Percentiles rank a stretch among this genome's conserved stretches.
Conservation (phyloP, 78 protist species). For the Emiliania huxleyi region DNA sequence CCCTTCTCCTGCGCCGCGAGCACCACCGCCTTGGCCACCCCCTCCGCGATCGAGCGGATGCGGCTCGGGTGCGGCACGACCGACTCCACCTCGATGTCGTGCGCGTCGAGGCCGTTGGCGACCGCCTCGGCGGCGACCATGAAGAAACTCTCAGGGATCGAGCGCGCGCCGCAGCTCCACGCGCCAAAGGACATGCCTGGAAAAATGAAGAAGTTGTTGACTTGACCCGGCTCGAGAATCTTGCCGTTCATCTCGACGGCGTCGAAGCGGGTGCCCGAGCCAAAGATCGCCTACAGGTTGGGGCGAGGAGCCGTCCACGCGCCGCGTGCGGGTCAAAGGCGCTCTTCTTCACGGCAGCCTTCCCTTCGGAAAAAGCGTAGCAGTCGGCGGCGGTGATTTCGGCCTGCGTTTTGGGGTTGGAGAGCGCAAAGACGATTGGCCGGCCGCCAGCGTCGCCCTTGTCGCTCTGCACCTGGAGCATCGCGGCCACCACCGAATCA, state of each 20-base stretch:
- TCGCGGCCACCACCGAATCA: background rate
- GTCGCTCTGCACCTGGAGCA: background rate
- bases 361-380: no score
- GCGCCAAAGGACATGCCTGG: conserved; percentile 47
- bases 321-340: no score
- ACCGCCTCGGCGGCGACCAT: conserved; percentile 9
- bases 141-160: conserved; percentile 26
- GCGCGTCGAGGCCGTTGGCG: background rate
- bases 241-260: no score
- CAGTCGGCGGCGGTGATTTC: background rate
- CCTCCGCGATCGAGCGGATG: conserved; percentile 18
- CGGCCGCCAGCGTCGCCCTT: background rate
- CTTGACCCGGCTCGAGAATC: background rate
- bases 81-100: background rate
- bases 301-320: no score
- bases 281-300: no score
- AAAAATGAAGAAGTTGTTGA: conserved; percentile 48
- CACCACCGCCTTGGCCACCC: conserved; percentile 10
- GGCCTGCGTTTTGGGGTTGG: background rate
- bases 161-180: background rate
- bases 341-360: no score
- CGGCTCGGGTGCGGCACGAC: background rate
- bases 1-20: background rate
- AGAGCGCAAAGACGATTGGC: background rate
- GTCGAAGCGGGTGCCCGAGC: no score